phyloP scores from a whole-genome alignment of 768 basidiomycete species.

The Coprinopsis cinerea region DNA sequence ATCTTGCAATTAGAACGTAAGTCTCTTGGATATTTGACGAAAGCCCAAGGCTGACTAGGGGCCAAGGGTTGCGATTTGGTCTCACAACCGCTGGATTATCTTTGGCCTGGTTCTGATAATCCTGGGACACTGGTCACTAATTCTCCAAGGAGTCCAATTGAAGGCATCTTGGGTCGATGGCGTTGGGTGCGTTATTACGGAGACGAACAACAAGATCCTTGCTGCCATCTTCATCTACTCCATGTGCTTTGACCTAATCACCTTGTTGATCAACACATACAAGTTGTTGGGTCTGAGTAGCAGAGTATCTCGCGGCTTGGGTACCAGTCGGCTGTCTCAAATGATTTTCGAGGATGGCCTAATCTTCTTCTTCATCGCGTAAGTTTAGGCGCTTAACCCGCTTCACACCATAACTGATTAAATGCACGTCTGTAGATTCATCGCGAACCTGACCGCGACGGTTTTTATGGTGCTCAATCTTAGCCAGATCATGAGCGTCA shows the following conservation, averaged over 20 bases:
- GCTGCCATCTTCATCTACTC: slow-evolving; percentile 72
- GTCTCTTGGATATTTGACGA: slow-evolving; percentile 11
- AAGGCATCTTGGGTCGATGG: slow-evolving; percentile 48
- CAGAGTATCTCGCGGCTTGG: slow-evolving; percentile 17
- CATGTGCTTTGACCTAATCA: slow-evolving; percentile 66
- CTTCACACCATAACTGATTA: neutral
- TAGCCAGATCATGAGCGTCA: slow-evolving; percentile 61
- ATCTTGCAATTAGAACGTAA: slow-evolving; percentile 54
- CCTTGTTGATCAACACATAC: slow-evolving; percentile 53
- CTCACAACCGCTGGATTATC: slow-evolving; percentile 48
- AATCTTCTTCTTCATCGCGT: slow-evolving; percentile 74
- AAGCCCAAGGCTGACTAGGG: neutral
- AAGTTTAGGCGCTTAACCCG: slow-evolving; percentile 22
- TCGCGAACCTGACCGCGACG: slow-evolving; percentile 39
- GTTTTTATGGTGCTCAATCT: slow-evolving; percentile 62
- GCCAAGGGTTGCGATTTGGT: slow-evolving; percentile 60
- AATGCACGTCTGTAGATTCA: slow-evolving; percentile 29
- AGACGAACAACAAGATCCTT: slow-evolving; percentile 57
- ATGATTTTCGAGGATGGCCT: slow-evolving; percentile 70
- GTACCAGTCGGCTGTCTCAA: slow-evolving; percentile 43
- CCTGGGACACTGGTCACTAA: slow-evolving; percentile 66
- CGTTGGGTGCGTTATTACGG: slow-evolving; percentile 45
- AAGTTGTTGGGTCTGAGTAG: slow-evolving; percentile 38
- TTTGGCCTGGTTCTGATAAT: slow-evolving; percentile 46
- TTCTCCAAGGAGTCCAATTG: slow-evolving; percentile 62